phyloP scores from a whole-genome alignment of 2,329 filamentous ascomycete genomes.

The Pseudogymnoascus sp. region DNA sequence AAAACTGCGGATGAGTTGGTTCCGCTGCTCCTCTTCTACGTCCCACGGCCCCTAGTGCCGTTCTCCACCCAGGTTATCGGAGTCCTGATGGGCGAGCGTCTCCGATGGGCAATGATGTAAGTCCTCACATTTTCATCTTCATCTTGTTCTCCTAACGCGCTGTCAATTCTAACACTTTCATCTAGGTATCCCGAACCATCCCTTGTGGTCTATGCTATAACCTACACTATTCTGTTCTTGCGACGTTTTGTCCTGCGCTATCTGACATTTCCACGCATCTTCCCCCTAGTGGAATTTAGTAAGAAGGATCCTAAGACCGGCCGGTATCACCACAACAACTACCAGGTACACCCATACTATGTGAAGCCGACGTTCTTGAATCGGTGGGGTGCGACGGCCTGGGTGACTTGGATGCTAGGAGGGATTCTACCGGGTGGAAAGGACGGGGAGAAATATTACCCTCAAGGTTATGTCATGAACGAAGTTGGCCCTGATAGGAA shows the following conservation, averaged over 20 bases:
- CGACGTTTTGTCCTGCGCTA: slow-evolving; percentile 50
- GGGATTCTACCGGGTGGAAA: slow-evolving; percentile 38
- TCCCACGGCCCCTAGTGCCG: slow-evolving; percentile 38
- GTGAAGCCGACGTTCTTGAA: slow-evolving; percentile 49
- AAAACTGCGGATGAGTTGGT: slow-evolving; percentile 51
- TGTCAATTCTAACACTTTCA: not conserved
- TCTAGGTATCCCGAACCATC: slow-evolving; percentile 37
- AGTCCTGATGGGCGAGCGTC: slow-evolving; percentile 54
- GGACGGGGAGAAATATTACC: slow-evolving; percentile 30
- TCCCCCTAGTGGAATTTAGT: slow-evolving; percentile 33
- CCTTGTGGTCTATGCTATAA: slow-evolving; percentile 29
- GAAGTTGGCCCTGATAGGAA: slow-evolving; percentile 55
- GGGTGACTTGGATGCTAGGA: slow-evolving; percentile 37
- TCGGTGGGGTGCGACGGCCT: slow-evolving; percentile 51
- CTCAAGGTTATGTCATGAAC: slow-evolving; percentile 44
- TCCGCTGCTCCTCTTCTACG: slow-evolving; percentile 48
- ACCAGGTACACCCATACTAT: slow-evolving; percentile 59
- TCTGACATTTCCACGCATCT: slow-evolving; percentile 48
- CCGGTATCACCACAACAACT: slow-evolving; percentile 41
- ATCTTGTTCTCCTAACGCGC: not conserved
- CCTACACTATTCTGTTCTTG: slow-evolving; percentile 39
- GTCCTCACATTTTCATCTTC: not conserved
- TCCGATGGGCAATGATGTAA: slow-evolving; percentile 58
- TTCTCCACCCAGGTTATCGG: slow-evolving; percentile 43
- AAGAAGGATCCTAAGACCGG: slow-evolving; percentile 44